phyloP scores from a whole-genome alignment of 106 monocot species.

The Apostasia ramifera region DNA sequence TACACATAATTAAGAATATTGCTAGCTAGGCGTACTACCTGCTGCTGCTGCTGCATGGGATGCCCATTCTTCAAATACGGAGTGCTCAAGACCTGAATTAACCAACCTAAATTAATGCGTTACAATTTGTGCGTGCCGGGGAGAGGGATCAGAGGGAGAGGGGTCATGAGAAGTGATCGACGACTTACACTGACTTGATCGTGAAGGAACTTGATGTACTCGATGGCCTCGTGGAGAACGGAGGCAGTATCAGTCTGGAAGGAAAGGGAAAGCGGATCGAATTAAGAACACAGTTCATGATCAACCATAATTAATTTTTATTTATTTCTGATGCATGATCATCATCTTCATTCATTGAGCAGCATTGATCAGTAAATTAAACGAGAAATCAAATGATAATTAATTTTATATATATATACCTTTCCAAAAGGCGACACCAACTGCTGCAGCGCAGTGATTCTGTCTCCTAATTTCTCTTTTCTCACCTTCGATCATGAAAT shows the following conservation, averaged over 20 bases:
- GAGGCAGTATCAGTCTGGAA: conserved; percentile 85
- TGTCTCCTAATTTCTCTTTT: conserved; percentile 78
- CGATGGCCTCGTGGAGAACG: conserved; percentile 75
- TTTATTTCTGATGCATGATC: not conserved
- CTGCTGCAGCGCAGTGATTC: conserved; percentile 77
- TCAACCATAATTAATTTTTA: no score
- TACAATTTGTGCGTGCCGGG: no score
- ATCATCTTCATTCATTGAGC: not conserved
- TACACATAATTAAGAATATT: not conserved
- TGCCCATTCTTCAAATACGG: conserved; percentile 66
- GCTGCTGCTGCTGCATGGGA: conserved; percentile 49
- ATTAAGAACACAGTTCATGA: not conserved
- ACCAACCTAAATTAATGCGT: not conserved
- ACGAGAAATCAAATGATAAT: not conserved
- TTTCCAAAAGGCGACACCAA: conserved; percentile 81
- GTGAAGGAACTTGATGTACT: conserved; percentile 90
- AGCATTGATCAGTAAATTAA: not conserved
- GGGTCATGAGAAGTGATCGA: no score
- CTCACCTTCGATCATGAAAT: conserved; percentile 36
- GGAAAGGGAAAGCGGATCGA: not conserved
- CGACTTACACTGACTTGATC: conserved; percentile 71
- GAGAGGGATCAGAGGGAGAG: no score
- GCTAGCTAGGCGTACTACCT: not conserved
- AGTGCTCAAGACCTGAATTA: conserved; percentile 44
- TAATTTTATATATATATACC: conserved; percentile 18